phyloP scores from a whole-genome alignment of 2,329 filamentous ascomycete genomes.

The Calycina herbarum region DNA sequence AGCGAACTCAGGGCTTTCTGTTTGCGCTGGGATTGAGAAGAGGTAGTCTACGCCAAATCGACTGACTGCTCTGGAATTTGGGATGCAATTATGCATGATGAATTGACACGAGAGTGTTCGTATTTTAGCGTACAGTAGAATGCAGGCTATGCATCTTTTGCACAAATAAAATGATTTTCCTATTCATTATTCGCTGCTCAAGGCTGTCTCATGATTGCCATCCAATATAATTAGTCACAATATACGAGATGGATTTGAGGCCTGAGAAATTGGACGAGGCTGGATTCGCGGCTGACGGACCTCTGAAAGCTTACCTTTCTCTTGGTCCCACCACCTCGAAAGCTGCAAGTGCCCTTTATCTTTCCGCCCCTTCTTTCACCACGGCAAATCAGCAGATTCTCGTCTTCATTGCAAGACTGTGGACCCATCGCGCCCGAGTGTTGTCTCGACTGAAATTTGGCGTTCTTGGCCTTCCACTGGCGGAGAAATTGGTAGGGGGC shows the following conservation, averaged over 20 bases:
- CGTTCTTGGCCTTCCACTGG: slow-evolving; percentile 1
- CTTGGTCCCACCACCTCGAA: background rate
- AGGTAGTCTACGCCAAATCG: background rate
- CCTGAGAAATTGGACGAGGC: slow-evolving; percentile 10
- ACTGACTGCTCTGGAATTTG: background rate
- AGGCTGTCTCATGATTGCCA: background rate
- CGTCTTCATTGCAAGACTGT: background rate
- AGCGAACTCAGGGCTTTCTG: slow-evolving; percentile 20
- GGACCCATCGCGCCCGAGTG: background rate
- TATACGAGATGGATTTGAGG: background rate
- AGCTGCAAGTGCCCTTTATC: background rate
- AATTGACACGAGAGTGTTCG: background rate
- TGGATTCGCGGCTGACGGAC: slow-evolving; percentile 11
- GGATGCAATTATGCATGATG: slow-evolving; percentile 7
- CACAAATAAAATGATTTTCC: slow-evolving; percentile 7
- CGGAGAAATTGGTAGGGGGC: slow-evolving; percentile 3
- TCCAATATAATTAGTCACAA: background rate
- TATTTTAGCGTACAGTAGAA: slow-evolving; percentile 6
- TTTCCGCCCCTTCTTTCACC: background rate
- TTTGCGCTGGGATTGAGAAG: slow-evolving; percentile 7
- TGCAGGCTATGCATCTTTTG: slow-evolving; percentile 6
- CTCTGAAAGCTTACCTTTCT: background rate
- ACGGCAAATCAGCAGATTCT: background rate
- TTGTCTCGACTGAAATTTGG: background rate
- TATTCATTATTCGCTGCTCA: background rate